phyloP scores from a whole-genome alignment of 345 rosid species.

The Euphorbia tirucalli region DNA sequence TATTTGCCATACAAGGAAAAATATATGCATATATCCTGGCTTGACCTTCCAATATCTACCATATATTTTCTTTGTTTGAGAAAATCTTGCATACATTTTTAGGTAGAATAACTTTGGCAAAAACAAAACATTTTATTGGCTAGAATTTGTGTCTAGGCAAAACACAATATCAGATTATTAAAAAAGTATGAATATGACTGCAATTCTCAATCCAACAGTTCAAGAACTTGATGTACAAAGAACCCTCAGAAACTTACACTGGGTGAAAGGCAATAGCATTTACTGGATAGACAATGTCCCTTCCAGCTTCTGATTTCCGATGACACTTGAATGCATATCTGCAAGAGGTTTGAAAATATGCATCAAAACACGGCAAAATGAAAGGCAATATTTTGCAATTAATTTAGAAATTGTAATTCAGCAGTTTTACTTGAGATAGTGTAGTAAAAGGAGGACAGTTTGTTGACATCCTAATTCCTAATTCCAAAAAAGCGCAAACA shows the following conservation, averaged over 20 bases:
- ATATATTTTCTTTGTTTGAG: not conserved
- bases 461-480: not conserved
- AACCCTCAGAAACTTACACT: slow-evolving; percentile 56
- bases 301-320: slow-evolving; percentile 95
- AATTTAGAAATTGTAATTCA: not conserved
- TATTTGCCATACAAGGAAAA: not conserved
- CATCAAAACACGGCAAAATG: slow-evolving; percentile 4
- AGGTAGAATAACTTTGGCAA: not conserved
- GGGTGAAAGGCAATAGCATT: slow-evolving; percentile 98
- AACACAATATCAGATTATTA: not conserved
- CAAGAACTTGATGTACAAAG: not conserved
- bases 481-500: not conserved
- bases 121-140: not conserved
- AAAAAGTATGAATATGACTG: too few relatives aligned
- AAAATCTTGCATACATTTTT: not conserved
- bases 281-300: slow-evolving; percentile 91
- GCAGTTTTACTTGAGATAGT: not conserved
- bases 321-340: slow-evolving; percentile 99
- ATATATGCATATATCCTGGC: not conserved
- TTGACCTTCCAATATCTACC: not conserved
- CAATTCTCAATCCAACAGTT: slow-evolving; percentile 2
- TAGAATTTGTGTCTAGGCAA: not conserved
- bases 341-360: slow-evolving; percentile 20
- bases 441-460: not conserved
- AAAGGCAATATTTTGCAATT: not conserved